phyloP scores from a whole-genome alignment of 768 basidiomycete species.

The Kwoniella heveanensis region DNA sequence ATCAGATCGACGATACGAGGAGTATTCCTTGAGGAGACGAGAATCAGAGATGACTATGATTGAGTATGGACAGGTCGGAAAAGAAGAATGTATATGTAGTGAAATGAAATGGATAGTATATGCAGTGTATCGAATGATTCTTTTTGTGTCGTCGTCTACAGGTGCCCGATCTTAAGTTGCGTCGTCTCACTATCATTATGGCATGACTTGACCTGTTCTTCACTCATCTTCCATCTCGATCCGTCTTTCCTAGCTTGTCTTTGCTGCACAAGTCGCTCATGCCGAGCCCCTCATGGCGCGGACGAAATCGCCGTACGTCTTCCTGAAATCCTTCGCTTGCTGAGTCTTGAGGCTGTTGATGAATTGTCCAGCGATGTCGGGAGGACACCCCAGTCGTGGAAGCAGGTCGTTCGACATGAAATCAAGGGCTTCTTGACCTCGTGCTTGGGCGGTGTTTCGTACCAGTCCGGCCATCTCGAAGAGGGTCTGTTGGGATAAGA shows the following conservation, averaged over 20 bases:
- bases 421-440: slow-evolving; percentile 79
- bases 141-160: too few relatives aligned
- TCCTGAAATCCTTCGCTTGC: slow-evolving; percentile 52
- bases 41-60: not conserved
- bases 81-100: slow-evolving; percentile 15
- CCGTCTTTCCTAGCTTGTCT: too few relatives aligned
- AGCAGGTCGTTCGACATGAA: slow-evolving; percentile 79
- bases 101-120: slow-evolving; percentile 4
- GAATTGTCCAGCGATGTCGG: slow-evolving; percentile 74
- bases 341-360: slow-evolving; percentile 49
- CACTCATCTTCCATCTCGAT: not conserved
- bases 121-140: not conserved
- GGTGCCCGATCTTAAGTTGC: not conserved
- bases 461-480: slow-evolving; percentile 85
- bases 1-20: too few relatives aligned
- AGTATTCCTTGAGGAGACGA: too few relatives aligned
- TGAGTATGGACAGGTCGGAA: slow-evolving; percentile 2
- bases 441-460: slow-evolving; percentile 72
- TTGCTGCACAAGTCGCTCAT: not conserved
- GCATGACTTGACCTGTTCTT: not conserved
- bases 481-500: slow-evolving; percentile 73
- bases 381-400: slow-evolving; percentile 85
- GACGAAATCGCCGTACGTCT: slow-evolving; percentile 55
- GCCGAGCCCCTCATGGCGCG: slow-evolving; percentile 46
- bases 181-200: slow-evolving; percentile 2